These are phyloP conservation scores for Pseudogymnoascus sp. DNA, from an alignment of 2,329 filamentous ascomycete genomes.

Conservation along the genomic window DNA sequence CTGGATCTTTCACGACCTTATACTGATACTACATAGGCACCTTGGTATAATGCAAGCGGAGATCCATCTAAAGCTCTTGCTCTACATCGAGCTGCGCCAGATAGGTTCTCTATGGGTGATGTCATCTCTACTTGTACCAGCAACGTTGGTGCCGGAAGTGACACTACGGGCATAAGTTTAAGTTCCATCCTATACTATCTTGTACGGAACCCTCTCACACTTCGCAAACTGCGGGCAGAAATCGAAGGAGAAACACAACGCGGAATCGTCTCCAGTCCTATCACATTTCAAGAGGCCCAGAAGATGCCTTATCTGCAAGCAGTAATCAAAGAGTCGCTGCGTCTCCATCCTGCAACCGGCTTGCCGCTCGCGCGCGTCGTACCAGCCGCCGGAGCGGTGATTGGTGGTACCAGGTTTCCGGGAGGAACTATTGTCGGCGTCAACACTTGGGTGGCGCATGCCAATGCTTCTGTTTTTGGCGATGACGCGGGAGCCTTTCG, in stretches of 20 bases:
- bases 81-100: slow-evolving; percentile 35
- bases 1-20: not conserved
- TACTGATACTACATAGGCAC: slow-evolving; percentile 10
- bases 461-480: not conserved
- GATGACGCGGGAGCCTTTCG: not conserved
- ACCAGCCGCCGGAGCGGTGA: not conserved
- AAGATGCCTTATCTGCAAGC: slow-evolving; percentile 13
- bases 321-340: not conserved
- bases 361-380: not conserved
- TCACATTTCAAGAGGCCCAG: slow-evolving; percentile 10
- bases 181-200: slow-evolving; percentile 39
- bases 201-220: slow-evolving; percentile 27
- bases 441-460: not conserved
- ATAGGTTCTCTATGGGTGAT: slow-evolving; percentile 35
- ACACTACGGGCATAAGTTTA: slow-evolving; percentile 44
- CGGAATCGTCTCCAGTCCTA: not conserved
- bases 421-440: not conserved
- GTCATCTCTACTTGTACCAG: slow-evolving; percentile 23
- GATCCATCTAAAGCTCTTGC: slow-evolving; percentile 26
- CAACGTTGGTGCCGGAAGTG: slow-evolving; percentile 35
- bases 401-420: not conserved
- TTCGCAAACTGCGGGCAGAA: slow-evolving; percentile 8
- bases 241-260: not conserved
- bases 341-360: not conserved
- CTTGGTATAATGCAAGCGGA: slow-evolving; percentile 18